phyloP scores from a whole-genome alignment of 176 grass and related monocot species.

The Cocos nucifera region DNA sequence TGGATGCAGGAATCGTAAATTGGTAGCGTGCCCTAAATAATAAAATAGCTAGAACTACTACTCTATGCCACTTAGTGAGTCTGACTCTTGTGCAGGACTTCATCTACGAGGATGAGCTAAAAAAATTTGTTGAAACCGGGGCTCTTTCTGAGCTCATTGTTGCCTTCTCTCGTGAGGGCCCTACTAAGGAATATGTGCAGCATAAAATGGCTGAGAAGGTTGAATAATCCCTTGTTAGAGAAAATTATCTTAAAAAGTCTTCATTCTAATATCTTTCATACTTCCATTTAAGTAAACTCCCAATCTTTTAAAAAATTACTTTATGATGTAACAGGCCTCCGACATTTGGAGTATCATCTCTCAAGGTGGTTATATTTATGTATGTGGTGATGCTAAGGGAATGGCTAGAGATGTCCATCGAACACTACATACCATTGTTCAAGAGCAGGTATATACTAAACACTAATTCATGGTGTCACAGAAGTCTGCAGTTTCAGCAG shows the following conservation, averaged over 20 bases:
- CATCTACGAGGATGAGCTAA: not conserved
- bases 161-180: not conserved
- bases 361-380: slow-evolving; percentile 67
- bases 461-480: too few species aligned
- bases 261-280: too few species aligned
- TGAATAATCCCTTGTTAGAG: slow-evolving; percentile 4
- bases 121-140: not conserved
- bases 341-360: slow-evolving; percentile 76
- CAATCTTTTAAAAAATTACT: too few species aligned
- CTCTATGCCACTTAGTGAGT: not conserved
- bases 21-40: slow-evolving; percentile 31
- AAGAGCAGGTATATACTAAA: slow-evolving; percentile 57
- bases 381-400: slow-evolving; percentile 93
- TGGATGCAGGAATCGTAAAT: slow-evolving; percentile 82
- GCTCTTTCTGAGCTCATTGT: not conserved
- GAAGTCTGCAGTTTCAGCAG: too few species aligned
- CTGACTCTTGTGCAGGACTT: slow-evolving; percentile 11
- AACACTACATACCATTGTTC: slow-evolving; percentile 74
- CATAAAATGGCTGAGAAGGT: slow-evolving; percentile 89
- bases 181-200: slow-evolving; percentile 19
- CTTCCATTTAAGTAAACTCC: too few species aligned
- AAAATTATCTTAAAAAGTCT: too few species aligned
- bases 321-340: slow-evolving; percentile 33
- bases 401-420: slow-evolving; percentile 93
- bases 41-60: not conserved